A percentile compares a stretch with the other conserved stretches of the same genome.
Evolutionary conservation across 805 yeast genomes (phyloP).

Genomic region (Yarrowia sp.): DNA sequence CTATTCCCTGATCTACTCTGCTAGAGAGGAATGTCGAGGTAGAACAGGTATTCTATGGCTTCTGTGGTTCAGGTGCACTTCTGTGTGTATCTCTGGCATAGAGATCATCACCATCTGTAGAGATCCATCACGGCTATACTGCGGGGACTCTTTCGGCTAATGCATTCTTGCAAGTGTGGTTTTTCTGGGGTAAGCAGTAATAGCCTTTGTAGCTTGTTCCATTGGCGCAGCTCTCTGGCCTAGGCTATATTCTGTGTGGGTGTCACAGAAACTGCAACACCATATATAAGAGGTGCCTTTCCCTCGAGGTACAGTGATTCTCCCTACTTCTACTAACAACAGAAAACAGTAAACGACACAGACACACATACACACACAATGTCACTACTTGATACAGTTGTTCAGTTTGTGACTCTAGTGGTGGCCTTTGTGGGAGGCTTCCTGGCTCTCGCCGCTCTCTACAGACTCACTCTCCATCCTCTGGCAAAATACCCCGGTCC

Average conservation of each 20-base stretch:
- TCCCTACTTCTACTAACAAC: too few species aligned
- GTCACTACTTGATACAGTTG: slow-evolving; percentile 13
- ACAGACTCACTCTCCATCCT: slow-evolving; percentile 40
- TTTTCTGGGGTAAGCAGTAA: slow-evolving; percentile 19
- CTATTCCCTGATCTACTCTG: too few species aligned
- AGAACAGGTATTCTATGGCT: too few species aligned
- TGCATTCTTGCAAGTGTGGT: background rate
- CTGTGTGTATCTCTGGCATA: too few species aligned
- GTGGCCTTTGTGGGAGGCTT: slow-evolving; percentile 39
- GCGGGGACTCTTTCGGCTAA: slow-evolving; percentile 30
- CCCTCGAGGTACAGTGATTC: background rate
- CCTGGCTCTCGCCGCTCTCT: slow-evolving; percentile 38
- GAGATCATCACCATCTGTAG: too few species aligned
- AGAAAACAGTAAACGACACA: background rate
- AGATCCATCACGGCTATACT: background rate
- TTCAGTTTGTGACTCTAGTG: slow-evolving; percentile 34
- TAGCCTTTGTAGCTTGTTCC: slow-evolving; percentile 26
- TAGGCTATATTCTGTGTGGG: too few species aligned
- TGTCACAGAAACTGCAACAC: too few species aligned
- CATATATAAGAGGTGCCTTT: slow-evolving; percentile 16
- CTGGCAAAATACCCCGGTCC: slow-evolving; percentile 42
- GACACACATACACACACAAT: background rate
- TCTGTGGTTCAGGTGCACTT: too few species aligned
- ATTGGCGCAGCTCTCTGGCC: slow-evolving; percentile 3
- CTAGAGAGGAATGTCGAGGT: too few species aligned